Base-by-base conservation (phyloP, 176 grass and related monocot genomes). In the Paspalum notatum region DNA sequence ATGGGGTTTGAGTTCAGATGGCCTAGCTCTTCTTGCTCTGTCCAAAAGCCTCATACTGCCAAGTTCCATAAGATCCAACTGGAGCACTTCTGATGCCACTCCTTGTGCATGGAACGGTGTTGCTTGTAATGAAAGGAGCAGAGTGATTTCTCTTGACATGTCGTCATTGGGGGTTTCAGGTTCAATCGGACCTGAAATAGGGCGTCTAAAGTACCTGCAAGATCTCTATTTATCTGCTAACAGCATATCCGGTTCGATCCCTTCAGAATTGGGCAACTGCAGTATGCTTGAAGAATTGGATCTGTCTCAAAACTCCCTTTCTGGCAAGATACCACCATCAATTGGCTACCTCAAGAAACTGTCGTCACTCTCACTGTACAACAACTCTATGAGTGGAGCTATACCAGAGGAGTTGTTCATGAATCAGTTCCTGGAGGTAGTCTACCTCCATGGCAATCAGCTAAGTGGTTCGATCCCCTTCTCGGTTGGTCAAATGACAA, bases 61-160 rank as follows among this genome's bases (percentile, higher is more conserved):
- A 11, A 62, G 26, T 46, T 72, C 70, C 13, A 75, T 89, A 57
- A 73, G 21, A 2, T 84, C 80, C 14, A 83, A 61, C 22, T 97
- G 93, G 93, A 97, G 76, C 39, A 71, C 71, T 59, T 77, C 71
- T 64, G 67, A 92, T 41, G 18, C 24, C 62, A 97, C 26, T 86
- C 93, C 93, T 20, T 97, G 93, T 54, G 78, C 68, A 38, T 97
- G 93, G 93, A 26, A 10, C 6, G 87, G 87, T 47, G 80, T 96
- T 60, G 20, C 21, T 40, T 96, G 93, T 26, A 25, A 91, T 18
- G 62, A 40, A 41, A 82, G 44, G 38, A 62, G 68, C 11, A 63
- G n/a, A 37, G 93, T 87, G 47, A 27, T 79, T 67, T 90, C 87
- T 14, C 9, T 96, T 18, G n/a, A 86, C 59, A 80, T 96, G 2